Evolutionary conservation across 805 yeast genomes (phyloP), one percentile per base, ranked within the genome.

Genomic region (Cyberlindnera galapagoensis): DNA sequence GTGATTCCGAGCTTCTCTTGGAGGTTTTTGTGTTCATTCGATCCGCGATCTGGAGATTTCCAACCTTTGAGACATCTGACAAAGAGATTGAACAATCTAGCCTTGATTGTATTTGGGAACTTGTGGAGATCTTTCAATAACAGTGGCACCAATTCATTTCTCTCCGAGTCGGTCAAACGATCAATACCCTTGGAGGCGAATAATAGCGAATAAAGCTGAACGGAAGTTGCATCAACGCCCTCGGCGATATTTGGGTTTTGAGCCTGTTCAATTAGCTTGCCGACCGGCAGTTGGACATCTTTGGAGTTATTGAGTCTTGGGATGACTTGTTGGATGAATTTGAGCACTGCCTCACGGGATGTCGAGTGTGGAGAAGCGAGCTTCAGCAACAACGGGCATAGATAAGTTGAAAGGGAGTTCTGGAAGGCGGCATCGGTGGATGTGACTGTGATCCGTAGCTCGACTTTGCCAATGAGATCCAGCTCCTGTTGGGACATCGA

Each of bases 381-480:
- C 52, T 90, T 90, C 40, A 88, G 61, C 21, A 90, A 58, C 18
- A 90, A 51, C 1, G 98, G 96, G 1, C 85, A 68, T 26, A 90
- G 63, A 49, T 80, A 90, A 1, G 71, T 56, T 9, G 66, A 64
- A 24, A 92, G 52, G 5, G 78, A 58, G 2, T 68, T 50, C 48
- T 81, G 78, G 34, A 87, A 69, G 47, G 80, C 81, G 3, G 57
- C 65, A 28, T 79, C 81, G 0, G 78, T 63, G 30, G 71, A 73
- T 0, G 97, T 84, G 25, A 90, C 60, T 1, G 94, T 90, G 13
- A 90, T 65, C 24, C 85, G 64, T 30, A 88, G 69, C 54, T 88
- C 97, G 1, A 84, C 96, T 51, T 78, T 81, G 47, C 78, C 76
- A 23, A 84, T 67, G 35, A 83, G 58, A 1, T 70, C 65, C 28